Conservation (phyloP, 768 basidiomycete genomes). For the Tulasnella sp. region DNA sequence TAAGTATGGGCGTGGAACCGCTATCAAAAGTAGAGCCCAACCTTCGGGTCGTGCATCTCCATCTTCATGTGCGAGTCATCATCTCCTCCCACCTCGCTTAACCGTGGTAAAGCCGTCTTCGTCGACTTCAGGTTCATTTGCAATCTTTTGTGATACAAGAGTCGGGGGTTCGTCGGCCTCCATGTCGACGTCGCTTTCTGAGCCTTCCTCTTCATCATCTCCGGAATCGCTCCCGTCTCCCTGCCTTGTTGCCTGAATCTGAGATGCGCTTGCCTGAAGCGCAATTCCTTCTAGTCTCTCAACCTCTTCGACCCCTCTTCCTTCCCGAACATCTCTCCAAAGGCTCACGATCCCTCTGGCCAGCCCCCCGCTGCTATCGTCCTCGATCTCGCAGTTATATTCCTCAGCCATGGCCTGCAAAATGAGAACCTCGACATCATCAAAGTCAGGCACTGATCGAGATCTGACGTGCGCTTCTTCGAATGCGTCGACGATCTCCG, state of each 20-base stretch:
- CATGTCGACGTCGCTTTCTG: slow-evolving; percentile 30
- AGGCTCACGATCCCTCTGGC: slow-evolving; percentile 62
- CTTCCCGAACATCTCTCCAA: slow-evolving; percentile 41
- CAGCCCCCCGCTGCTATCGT: slow-evolving; percentile 69
- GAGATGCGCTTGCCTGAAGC: slow-evolving; percentile 50
- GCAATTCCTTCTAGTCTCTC: slow-evolving; percentile 56
- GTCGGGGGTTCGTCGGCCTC: slow-evolving; percentile 43
- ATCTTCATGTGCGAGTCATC: no score
- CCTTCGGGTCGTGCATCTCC: no score
- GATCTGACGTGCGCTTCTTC: slow-evolving; percentile 17
- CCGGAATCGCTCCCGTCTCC: slow-evolving; percentile 29
- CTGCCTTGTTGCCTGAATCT: slow-evolving; percentile 31
- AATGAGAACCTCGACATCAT: slow-evolving; percentile 74
- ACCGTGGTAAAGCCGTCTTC: slow-evolving; percentile 91
- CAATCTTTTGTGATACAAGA: slow-evolving; percentile 33
- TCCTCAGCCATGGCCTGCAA: slow-evolving; percentile 82
- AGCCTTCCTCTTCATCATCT: slow-evolving; percentile 34
- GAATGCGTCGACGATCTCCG: slow-evolving; percentile 71
- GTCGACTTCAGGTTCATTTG: slow-evolving; percentile 57
- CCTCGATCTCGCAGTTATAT: slow-evolving; percentile 76
- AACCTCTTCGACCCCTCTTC: slow-evolving; percentile 43
- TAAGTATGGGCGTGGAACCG: background rate
- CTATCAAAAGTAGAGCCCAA: background rate
- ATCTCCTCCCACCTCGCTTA: slow-evolving; percentile 30
- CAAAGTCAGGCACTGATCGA: slow-evolving; percentile 44